Base-by-base conservation (phyloP, 2,329 filamentous ascomycete species). In the Penicillium corylophilum region DNA sequence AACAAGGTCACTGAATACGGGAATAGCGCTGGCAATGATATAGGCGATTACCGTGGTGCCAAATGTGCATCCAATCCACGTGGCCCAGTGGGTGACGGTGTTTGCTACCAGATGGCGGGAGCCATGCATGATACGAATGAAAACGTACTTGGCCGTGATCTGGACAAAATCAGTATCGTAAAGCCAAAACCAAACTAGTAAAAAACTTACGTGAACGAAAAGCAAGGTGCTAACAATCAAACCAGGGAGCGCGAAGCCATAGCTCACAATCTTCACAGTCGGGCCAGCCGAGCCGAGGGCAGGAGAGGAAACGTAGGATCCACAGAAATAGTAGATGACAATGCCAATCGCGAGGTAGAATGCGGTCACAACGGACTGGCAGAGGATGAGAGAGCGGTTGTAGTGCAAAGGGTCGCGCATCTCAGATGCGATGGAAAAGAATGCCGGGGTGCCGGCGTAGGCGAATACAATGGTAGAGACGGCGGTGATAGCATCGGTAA, bases 271-370 rank as follows among this genome's bases (percentile, higher is more conserved):
- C 63, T 78, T 77, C 52, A 53, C 46, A 18, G 33, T 38, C 18
- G 50, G 48, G 16, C 77, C 77, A 1, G 75, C 77, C 26, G 74
- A 77, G 2, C 76, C 77, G 5, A 80, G 68, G 1, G 76, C 75
- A 0, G 77, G 77, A 0, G 75, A 78, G 0, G 76, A 71, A 4
- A 80, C 73, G 45, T 71, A 76, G 0, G 71, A 73, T 1, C 77
- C 77, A 53, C 74, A 77, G 56, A 64, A 79, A 52, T 71, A 72
- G 62, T 79, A 79, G 2, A 79, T 71, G 0, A 78, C 71, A 3
- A 68, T 54, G 8, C 70, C 69, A 24, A 76, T 68, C 5, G 64
- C 53, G n/a, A 72, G 60, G 39, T 76, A 75, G 3, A 69, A 54
- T 15, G 59, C 52, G 1, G 65, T 70, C 6, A 76, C 66, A 8